Evolutionary conservation across 108 stramenopile genomes (phyloP).

Genomic region (Stephanodiscus minutulus): DNA sequence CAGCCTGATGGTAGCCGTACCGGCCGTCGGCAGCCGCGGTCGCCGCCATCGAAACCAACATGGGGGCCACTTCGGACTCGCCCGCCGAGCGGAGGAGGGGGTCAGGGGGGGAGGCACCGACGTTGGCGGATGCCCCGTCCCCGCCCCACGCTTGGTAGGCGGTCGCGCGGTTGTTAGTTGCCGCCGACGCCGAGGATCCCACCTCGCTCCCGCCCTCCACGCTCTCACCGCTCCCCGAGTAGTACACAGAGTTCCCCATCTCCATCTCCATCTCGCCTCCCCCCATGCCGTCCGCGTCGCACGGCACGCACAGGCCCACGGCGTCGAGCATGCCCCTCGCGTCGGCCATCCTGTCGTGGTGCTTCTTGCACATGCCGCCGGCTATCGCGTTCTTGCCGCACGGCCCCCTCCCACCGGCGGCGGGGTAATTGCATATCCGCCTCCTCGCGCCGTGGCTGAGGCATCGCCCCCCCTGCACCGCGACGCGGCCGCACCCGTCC

Average conservation of each 20-base stretch:
- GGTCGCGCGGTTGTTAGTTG: too few species aligned
- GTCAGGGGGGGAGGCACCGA: neutral
- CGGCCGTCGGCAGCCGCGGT: neutral
- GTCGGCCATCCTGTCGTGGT: conserved; percentile 46
- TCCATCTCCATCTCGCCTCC: neutral
- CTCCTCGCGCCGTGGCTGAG: conserved; percentile 44
- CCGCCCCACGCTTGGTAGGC: neutral
- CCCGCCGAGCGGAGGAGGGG: too few species aligned
- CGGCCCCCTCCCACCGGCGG: neutral
- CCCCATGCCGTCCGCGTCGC: neutral
- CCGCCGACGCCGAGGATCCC: neutral
- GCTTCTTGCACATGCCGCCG: conserved; percentile 56
- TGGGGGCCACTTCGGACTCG: too few species aligned
- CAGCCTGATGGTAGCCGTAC: neutral
- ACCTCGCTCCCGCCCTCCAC: conserved; percentile 9
- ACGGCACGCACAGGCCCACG: conserved; percentile 11
- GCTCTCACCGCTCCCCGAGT: neutral
- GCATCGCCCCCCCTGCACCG: conserved; percentile 48
- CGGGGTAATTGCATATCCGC: conserved; percentile 30
- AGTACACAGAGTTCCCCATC: neutral
- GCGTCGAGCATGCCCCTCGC: conserved; percentile 34
- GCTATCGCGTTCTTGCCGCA: conserved; percentile 54
- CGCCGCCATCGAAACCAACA: neutral
- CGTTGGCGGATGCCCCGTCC: neutral
- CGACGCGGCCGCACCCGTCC: conserved; percentile 24